Evolutionary conservation across 2,329 filamentous ascomycete genomes (phyloP), one percentile per base, ranked within the genome.

Genomic region (Cyanodermella asteris): DNA sequence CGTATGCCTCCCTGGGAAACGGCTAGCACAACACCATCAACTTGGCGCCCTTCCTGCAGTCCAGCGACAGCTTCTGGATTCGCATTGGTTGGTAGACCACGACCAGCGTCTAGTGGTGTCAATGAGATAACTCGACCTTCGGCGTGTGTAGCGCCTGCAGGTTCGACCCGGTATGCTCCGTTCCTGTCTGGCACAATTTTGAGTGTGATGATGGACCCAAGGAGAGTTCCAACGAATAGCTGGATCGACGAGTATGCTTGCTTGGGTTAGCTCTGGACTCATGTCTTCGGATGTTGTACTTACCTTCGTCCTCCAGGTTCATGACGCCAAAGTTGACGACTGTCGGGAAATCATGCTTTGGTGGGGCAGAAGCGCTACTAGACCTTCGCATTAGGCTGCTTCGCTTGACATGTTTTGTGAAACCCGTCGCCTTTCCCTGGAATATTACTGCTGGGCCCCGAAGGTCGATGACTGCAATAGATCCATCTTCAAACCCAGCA

Each of bases 261-360:
- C 16, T 11, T 8, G 16, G 11, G 28, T 53, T 31, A 51, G 42
- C 24, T 13, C 13, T 13, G 11, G 18, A 6, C 11, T 11, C 13
- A 16, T n/a, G 16, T 20, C 3, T 13, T 15, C 24, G 13, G 9
- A 26, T 16, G 13, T 9, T 16, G 7, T 23, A 13, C 43, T 36
- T 47, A 61, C 56, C 70, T 41, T 94, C 84, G n/a, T 73, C 76
- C 21, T 94, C 87, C 4, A 93, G 53, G 3, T 76, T 90, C 69
- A 97, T 72, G 23, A 91, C 78, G 26, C 78, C 80, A 50, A 94
- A 97, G 41, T 93, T 78, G 15, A 94, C 68, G 16, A 56, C 61
- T 0, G 78, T 80, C 1, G 78, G 69, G 64, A 71, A 90, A 40
- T 93, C 82, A 23, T 54, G 43, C 26, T 57, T 55, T 2, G 53